These are phyloP conservation scores for Malassezia equina DNA, from an alignment of 1,284 basidiomycete species.

Conservation along the genomic window DNA sequence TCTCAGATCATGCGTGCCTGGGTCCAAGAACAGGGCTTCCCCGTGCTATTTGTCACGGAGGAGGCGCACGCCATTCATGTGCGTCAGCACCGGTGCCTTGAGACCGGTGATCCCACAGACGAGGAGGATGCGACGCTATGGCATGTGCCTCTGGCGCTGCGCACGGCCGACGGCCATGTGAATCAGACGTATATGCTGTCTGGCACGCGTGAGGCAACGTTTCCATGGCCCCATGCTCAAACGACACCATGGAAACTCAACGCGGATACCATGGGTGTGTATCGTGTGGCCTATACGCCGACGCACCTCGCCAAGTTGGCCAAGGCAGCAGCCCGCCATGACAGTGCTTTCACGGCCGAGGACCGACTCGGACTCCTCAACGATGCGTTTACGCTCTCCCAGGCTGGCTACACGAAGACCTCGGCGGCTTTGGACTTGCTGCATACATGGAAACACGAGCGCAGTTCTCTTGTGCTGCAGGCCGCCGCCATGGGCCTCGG, in stretches of 20 bases:
- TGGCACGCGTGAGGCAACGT: constrained; percentile 58
- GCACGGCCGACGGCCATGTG: constrained; percentile 58
- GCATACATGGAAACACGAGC: constrained; percentile 56
- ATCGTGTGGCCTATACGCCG: constrained; percentile 76
- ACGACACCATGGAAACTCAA: constrained; percentile 68
- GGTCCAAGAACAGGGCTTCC: constrained; percentile 67
- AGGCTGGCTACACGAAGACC: constrained; percentile 66
- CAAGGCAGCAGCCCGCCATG: constrained; percentile 60
- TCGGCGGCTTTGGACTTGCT: constrained; percentile 67
- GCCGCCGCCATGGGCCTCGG: constrained; percentile 25
- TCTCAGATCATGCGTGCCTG: constrained; percentile 79
- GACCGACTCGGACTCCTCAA: constrained; percentile 78
- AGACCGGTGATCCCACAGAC: constrained; percentile 59
- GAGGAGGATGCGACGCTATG: constrained; percentile 86
- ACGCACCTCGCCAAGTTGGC: constrained; percentile 71
- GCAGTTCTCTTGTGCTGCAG: constrained; percentile 36
- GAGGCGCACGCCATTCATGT: constrained; percentile 51
- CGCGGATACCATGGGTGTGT: constrained; percentile 77
- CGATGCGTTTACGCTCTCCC: constrained; percentile 68
- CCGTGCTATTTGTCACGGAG: constrained; percentile 77
- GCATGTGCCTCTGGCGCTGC: constrained; percentile 70
- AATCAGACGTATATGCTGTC: constrained; percentile 62
- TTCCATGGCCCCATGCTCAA: constrained; percentile 58
- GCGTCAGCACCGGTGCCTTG: constrained; percentile 84
- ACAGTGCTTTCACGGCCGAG: constrained; percentile 63